Evolutionary conservation across 169 alveolate genomes (phyloP).

Genomic region (Fabrea salina): DNA sequence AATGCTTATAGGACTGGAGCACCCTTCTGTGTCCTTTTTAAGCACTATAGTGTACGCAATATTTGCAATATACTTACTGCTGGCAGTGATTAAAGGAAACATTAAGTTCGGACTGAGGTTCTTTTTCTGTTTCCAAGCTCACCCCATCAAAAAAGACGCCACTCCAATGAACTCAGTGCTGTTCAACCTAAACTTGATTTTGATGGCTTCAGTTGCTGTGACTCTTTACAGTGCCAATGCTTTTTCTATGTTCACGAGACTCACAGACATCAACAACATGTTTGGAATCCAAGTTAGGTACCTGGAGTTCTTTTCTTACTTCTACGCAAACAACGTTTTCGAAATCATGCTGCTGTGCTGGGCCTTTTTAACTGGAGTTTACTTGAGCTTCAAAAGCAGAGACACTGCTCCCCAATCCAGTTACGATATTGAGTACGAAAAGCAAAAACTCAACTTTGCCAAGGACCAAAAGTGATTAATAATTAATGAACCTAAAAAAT

Average conservation of each 20-base stretch:
- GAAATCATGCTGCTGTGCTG: constrained; percentile 37
- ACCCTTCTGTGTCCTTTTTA: constrained; percentile 55
- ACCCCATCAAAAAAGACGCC: constrained; percentile 41
- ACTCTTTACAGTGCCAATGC: constrained; percentile 22
- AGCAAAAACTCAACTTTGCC: constrained; percentile 2
- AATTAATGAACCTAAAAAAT: neutral
- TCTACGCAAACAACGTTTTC: constrained; percentile 45
- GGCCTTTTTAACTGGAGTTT: constrained; percentile 39
- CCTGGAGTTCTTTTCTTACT: constrained; percentile 42
- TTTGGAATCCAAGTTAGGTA: constrained; percentile 35
- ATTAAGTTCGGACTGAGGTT: constrained; percentile 46
- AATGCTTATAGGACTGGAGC: constrained; percentile 58
- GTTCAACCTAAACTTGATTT: neutral
- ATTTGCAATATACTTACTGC: constrained; percentile 64
- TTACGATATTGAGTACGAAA: constrained; percentile 6
- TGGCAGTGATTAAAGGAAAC: constrained; percentile 74
- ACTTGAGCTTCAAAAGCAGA: constrained; percentile 33
- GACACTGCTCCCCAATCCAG: constrained; percentile 36
- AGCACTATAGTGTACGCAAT: constrained; percentile 60
- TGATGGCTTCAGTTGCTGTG: constrained; percentile 19
- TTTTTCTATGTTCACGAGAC: constrained; percentile 6
- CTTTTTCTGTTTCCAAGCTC: constrained; percentile 39
- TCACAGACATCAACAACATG: constrained; percentile 20
- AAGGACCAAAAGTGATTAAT: no score
- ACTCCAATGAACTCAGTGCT: constrained; percentile 32